These are phyloP conservation scores for Meira miltonrushii DNA, from an alignment of 1,284 basidiomycete genomes.

Conservation along the genomic window DNA sequence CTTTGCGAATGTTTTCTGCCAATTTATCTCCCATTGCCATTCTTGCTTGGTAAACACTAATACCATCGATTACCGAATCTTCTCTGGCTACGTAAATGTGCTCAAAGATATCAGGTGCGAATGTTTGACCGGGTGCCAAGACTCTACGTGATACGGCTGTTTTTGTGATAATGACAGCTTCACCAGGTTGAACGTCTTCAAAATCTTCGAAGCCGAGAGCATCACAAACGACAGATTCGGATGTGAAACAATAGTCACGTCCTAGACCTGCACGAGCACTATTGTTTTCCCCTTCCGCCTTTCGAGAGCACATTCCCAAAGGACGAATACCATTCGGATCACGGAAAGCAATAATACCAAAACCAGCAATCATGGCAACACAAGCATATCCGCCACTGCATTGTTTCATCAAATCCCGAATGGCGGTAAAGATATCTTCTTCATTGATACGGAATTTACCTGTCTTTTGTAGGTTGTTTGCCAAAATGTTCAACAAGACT, in stretches of 20 bases:
- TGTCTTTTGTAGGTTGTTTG: slow-evolving; percentile 93
- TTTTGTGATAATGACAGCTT: slow-evolving; percentile 86
- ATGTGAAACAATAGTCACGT: slow-evolving; percentile 81
- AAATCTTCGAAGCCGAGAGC: slow-evolving; percentile 84
- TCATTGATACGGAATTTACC: slow-evolving; percentile 98
- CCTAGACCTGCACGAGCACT: slow-evolving; percentile 24
- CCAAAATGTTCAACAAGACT: slow-evolving; percentile 92
- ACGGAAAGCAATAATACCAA: slow-evolving; percentile 95
- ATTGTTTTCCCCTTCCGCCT: slow-evolving; percentile 10
- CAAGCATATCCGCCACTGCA: slow-evolving; percentile 92
- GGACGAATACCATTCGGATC: slow-evolving; percentile 99
- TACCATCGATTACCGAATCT: slow-evolving; percentile 93
- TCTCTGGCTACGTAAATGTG: slow-evolving; percentile 98
- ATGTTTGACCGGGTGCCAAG: slow-evolving; percentile 33
- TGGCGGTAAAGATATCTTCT: slow-evolving; percentile 95
- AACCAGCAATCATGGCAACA: slow-evolving; percentile 95
- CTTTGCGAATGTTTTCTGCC: slow-evolving; percentile 75
- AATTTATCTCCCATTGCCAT: slow-evolving; percentile 99
- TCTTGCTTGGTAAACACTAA: slow-evolving; percentile 91
- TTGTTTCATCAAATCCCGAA: slow-evolving; percentile 80
- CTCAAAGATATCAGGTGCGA: slow-evolving; percentile 92
- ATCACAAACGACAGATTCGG: slow-evolving; percentile 93
- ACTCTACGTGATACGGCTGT: slow-evolving; percentile 40
- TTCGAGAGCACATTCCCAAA: slow-evolving; percentile 55
- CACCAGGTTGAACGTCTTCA: slow-evolving; percentile 87